Evolutionary conservation across 257 asterid genomes (phyloP).

Genomic region (Solanum appendiculatum): DNA sequence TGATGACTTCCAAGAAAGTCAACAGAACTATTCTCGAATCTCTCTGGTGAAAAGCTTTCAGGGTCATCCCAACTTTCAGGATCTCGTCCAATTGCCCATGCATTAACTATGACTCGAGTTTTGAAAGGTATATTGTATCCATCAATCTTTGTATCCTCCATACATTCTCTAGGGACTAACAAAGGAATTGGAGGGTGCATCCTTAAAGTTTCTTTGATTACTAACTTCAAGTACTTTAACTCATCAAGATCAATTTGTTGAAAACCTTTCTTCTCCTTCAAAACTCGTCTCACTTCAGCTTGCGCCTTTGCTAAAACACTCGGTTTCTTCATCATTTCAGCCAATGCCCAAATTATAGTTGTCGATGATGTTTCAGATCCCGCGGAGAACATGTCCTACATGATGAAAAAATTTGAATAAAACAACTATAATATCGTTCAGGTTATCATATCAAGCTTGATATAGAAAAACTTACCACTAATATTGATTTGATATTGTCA

Average conservation of each 20-base stretch:
- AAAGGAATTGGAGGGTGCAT: slow-evolving; percentile 12
- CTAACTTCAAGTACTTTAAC: slow-evolving; percentile 3
- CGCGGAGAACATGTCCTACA: slow-evolving; percentile 3
- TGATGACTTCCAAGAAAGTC: slow-evolving; percentile 8
- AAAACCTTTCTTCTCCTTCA: neutral
- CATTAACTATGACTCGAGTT: slow-evolving; percentile 9
- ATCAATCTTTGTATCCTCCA: slow-evolving; percentile 2
- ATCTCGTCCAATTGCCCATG: slow-evolving; percentile 19
- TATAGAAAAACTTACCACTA: neutral
- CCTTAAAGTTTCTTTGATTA: slow-evolving; percentile 17
- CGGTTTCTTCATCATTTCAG: slow-evolving; percentile 15
- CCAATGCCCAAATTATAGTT: slow-evolving; percentile 6
- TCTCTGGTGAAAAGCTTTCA: slow-evolving; percentile 7
- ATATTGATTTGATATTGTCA: slow-evolving; percentile 7
- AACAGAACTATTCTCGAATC: slow-evolving; percentile 3
- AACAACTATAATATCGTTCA: neutral
- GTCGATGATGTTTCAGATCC: slow-evolving; percentile 9
- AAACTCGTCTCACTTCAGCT: neutral
- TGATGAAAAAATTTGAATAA: neutral
- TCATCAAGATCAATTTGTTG: slow-evolving; percentile 2
- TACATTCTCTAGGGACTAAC: slow-evolving; percentile 10
- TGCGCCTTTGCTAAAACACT: slow-evolving; percentile 9
- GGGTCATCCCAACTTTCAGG: slow-evolving; percentile 7
- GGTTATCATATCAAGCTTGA: neutral
- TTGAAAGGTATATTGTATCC: neutral